phyloP scores from a whole-genome alignment of 305 asterid genomes.

The Fraxinus xanthoxyloides region DNA sequence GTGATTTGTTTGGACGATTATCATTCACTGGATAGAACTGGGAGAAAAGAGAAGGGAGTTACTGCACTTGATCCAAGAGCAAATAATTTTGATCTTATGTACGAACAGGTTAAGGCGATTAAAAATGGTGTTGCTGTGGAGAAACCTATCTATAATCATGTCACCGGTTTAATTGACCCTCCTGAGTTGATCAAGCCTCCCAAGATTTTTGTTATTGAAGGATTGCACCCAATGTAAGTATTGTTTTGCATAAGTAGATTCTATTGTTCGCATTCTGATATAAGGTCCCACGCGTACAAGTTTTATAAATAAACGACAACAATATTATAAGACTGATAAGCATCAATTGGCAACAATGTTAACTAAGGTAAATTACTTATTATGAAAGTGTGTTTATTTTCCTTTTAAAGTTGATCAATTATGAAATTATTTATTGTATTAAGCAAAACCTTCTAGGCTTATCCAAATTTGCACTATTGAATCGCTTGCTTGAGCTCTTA shows the following conservation, averaged over 20 bases:
- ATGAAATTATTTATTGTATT: background rate
- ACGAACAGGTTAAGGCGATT: slow-evolving; percentile 81
- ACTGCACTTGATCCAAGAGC: slow-evolving; percentile 96
- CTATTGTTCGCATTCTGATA: background rate
- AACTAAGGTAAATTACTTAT: background rate
- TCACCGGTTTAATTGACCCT: slow-evolving; percentile 81
- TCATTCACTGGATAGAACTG: slow-evolving; percentile 88
- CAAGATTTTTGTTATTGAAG: slow-evolving; percentile 96
- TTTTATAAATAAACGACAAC: background rate
- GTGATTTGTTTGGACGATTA: slow-evolving; percentile 94
- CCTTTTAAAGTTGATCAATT: background rate
- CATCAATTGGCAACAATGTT: background rate
- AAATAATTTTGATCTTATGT: slow-evolving; percentile 88
- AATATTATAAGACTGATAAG: background rate
- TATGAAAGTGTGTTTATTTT: too few species aligned
- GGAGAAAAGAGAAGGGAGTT: slow-evolving; percentile 86
- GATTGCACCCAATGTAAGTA: slow-evolving; percentile 96
- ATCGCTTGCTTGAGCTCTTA: background rate
- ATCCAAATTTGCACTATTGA: background rate
- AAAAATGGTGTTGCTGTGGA: slow-evolving; percentile 70
- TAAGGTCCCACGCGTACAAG: background rate
- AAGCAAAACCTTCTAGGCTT: too few species aligned
- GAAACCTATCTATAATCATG: slow-evolving; percentile 91
- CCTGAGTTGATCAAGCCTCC: slow-evolving; percentile 89
- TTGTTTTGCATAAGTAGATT: background rate